Base-by-base conservation (phyloP, 208 protist species). In the Borovskyia barvae region DNA sequence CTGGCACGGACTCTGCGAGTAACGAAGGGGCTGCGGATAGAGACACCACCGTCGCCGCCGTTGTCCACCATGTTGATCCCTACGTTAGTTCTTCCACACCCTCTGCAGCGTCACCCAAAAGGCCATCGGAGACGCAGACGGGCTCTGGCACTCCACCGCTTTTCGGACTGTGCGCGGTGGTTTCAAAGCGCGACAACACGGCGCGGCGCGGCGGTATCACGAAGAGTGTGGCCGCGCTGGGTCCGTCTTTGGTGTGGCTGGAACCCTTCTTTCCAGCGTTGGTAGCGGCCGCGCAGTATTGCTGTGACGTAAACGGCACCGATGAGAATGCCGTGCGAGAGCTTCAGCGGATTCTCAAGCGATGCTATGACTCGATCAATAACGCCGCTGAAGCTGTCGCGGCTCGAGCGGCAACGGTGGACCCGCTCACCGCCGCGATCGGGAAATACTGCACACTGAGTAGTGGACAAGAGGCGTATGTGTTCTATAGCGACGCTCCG, bases 181-280 rank as follows among this genome's bases (percentile, higher is more conserved):
- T 90, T 19, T 84, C 82, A 12, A 85, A 80, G 68, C 66, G 55
- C 19, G 82, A 93, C 59, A 75, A 47, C 55, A 54, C 68, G 22
- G 80, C 66, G 8, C 70, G 80, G 0, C 82, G 86, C 32, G 86
- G 86, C 26, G 82, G 86, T 39, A 79, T 88, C 35, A 93, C 78
- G n/a, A 93, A 93, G 62, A 84, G 74, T 47, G 80, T 93, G 17
- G 82, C 86, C 0, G 53, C 85, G 1, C 47, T 93, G 5, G 86
- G 86, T 1, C 80, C 77, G 0, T 90, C 77, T 8, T 47, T 90
- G 28, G 66, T 66, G 24, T 88, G 76, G 76, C 72, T 93, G 19
- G 79, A 93, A 60, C 71, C 72, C 17, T 90, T 93, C 61, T 90
- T 87, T 50, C 73, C 80, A 2, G 43, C 86, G 8, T 63, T 90